Percentiles rank a stretch among this genome's conserved stretches.
These are phyloP conservation scores for Exophiala calicioides DNA, from an alignment of 2,329 filamentous ascomycete genomes.

Conservation along the genomic window DNA sequence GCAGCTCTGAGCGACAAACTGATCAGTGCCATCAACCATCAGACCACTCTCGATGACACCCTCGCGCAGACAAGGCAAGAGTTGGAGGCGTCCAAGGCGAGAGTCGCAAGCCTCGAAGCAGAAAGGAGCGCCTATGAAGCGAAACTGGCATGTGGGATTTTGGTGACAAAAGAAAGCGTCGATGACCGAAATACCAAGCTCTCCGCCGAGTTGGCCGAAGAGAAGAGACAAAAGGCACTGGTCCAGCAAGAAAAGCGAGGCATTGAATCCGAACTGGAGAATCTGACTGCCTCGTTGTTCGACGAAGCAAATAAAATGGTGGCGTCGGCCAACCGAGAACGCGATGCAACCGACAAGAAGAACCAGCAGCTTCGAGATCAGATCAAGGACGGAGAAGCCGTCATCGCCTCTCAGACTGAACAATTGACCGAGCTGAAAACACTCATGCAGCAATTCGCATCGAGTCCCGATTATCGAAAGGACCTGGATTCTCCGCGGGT, in stretches of 20 bases:
- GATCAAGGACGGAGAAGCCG: slow-evolving; percentile 78
- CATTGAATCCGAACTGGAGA: slow-evolving; percentile 91
- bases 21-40: slow-evolving; percentile 95
- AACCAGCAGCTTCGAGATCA: slow-evolving; percentile 86
- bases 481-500: slow-evolving; percentile 72
- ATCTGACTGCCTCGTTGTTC: slow-evolving; percentile 87
- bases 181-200: slow-evolving; percentile 69
- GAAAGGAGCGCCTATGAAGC: slow-evolving; percentile 69
- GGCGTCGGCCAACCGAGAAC: slow-evolving; percentile 79
- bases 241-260: slow-evolving; percentile 78
- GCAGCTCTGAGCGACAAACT: slow-evolving; percentile 91
- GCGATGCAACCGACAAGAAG: slow-evolving; percentile 76
- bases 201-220: slow-evolving; percentile 61
- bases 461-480: slow-evolving; percentile 57
- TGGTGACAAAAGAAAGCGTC: slow-evolving; percentile 73
- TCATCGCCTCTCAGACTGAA: slow-evolving; percentile 88
- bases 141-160: slow-evolving; percentile 69
- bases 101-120: slow-evolving; percentile 67
- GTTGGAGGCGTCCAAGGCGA: slow-evolving; percentile 69
- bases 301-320: slow-evolving; percentile 99
- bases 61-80: slow-evolving; percentile 81
- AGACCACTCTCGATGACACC: slow-evolving; percentile 86
- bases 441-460: slow-evolving; percentile 80
- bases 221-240: slow-evolving; percentile 64
- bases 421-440: slow-evolving; percentile 87